A percentile compares a stretch with the other conserved stretches of the same genome.
phyloP scores from a whole-genome alignment of 768 basidiomycete genomes.

The Udeniomyces megalosporus region DNA sequence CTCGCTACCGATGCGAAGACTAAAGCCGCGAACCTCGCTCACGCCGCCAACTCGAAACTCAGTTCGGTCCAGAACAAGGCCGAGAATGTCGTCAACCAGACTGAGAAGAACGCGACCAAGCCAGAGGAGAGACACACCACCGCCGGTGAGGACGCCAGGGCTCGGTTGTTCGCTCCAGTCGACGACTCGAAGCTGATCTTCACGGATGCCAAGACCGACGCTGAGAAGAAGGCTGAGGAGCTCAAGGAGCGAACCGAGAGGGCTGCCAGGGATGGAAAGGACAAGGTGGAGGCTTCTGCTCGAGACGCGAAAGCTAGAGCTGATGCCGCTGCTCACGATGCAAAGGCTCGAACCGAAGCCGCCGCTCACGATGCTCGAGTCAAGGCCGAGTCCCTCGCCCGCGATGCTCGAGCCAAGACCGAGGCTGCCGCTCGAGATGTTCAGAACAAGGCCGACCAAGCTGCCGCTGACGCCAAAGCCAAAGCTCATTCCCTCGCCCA shows the following conservation, averaged over 20 bases:
- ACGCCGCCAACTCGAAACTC: slow-evolving; percentile 8
- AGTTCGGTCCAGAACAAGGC: not conserved
- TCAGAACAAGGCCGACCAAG: not conserved
- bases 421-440: not conserved
- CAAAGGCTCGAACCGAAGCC: not conserved
- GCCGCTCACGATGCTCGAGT: not conserved
- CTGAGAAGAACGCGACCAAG: not conserved
- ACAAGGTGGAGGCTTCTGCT: not conserved
- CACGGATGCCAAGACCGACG: not conserved
- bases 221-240: not conserved
- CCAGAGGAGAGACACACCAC: not conserved
- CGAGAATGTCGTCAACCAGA: not conserved
- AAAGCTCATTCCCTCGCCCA: not conserved
- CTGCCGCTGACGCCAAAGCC: not conserved
- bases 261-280: not conserved
- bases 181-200: slow-evolving; percentile 8
- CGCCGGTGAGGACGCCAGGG: slow-evolving; percentile 2
- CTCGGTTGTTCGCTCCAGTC: not conserved
- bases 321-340: not conserved
- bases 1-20: not conserved
- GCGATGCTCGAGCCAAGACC: not conserved
- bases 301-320: not conserved
- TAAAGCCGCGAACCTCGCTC: not conserved
- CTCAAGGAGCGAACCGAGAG: not conserved
- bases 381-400: not conserved